These are phyloP conservation scores for Pseudogymnoascus sp. DNA, from an alignment of 2,329 filamentous ascomycete species.

Conservation along the genomic window DNA sequence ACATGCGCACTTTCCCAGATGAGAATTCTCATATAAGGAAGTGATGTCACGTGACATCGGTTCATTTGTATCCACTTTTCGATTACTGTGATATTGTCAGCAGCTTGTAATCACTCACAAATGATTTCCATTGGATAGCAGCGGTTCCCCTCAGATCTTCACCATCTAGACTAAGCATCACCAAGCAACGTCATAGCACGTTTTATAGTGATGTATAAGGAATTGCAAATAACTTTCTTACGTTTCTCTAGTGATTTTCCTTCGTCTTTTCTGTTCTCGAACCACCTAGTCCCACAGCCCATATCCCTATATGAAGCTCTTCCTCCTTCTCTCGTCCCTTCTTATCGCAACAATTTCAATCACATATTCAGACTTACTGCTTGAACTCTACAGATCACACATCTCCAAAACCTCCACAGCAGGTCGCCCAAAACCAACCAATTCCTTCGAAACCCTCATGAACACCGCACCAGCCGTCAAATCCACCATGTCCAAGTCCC, in stretches of 20 bases:
- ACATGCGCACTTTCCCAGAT: not conserved
- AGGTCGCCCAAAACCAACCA: not conserved
- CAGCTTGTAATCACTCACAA: not conserved
- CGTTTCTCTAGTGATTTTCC: not conserved
- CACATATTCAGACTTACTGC: conserved; percentile 16
- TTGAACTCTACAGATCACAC: conserved; percentile 10
- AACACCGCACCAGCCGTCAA: conserved; percentile 27
- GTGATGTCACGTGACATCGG: not conserved
- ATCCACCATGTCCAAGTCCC: conserved; percentile 50
- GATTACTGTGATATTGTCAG: not conserved
- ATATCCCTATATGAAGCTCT: conserved; percentile 28
- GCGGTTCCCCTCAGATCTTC: not conserved
- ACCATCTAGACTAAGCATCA: conserved; percentile 1
- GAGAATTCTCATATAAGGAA: not conserved
- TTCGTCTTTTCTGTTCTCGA: conserved; percentile 21
- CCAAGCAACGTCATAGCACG: conserved; percentile 1
- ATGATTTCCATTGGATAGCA: not conserved
- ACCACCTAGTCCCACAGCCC: conserved; percentile 16
- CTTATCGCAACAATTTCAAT: conserved; percentile 27
- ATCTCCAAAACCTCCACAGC: not conserved
- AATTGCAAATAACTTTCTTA: not conserved
- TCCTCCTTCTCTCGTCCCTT: conserved; percentile 24
- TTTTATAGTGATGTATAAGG: not conserved
- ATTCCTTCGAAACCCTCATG: conserved; percentile 16
- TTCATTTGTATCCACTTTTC: not conserved